Percentiles rank a stretch among this genome's conserved stretches.
Evolutionary conservation across 2,329 filamentous ascomycete genomes (phyloP).

Genomic region (Emergomyces africanus): DNA sequence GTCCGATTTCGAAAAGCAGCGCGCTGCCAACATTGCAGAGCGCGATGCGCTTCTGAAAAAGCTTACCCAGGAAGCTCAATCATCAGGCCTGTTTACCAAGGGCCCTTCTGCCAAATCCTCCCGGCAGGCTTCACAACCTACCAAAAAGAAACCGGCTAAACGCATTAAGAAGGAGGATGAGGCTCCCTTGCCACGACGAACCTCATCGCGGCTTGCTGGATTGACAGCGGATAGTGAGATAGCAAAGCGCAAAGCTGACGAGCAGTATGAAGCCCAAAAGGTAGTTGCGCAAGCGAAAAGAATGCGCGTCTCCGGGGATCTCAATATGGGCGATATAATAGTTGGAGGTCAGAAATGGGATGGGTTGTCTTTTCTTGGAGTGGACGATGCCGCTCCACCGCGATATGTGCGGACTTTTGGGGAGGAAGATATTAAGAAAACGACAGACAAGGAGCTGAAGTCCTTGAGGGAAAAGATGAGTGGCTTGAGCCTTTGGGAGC

Average conservation of each 20-base stretch:
- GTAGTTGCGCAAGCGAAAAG: constrained; percentile 49
- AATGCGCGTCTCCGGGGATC: constrained; percentile 50
- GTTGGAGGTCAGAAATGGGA: constrained; percentile 71
- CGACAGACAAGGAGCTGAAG: constrained; percentile 62
- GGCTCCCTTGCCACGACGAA: constrained; percentile 42
- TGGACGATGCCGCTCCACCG: constrained; percentile 54
- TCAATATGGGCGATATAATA: constrained; percentile 63
- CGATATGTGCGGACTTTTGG: constrained; percentile 77
- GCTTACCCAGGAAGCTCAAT: constrained; percentile 53
- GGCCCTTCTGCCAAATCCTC: constrained; percentile 36
- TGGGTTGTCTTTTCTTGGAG: constrained; percentile 49
- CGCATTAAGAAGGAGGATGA: constrained; percentile 52
- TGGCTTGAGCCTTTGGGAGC: constrained; percentile 64
- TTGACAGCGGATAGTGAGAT: constrained; percentile 55
- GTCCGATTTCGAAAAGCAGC: constrained; percentile 75
- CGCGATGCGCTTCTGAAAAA: constrained; percentile 74
- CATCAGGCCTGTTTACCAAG: constrained; percentile 52
- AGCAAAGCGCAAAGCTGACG: constrained; percentile 55
- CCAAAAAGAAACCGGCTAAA: constrained; percentile 40
- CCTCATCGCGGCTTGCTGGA: constrained; percentile 49
- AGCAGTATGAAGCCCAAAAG: constrained; percentile 45
- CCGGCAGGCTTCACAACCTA: constrained; percentile 31
- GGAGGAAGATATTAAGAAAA: constrained; percentile 69
- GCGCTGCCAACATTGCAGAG: constrained; percentile 74
- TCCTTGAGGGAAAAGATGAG: constrained; percentile 65